Evolutionary conservation across 1,139 yeast species (phyloP), one percentile per base, ranked within the genome.

Genomic region (Kodamaea fungicola): DNA sequence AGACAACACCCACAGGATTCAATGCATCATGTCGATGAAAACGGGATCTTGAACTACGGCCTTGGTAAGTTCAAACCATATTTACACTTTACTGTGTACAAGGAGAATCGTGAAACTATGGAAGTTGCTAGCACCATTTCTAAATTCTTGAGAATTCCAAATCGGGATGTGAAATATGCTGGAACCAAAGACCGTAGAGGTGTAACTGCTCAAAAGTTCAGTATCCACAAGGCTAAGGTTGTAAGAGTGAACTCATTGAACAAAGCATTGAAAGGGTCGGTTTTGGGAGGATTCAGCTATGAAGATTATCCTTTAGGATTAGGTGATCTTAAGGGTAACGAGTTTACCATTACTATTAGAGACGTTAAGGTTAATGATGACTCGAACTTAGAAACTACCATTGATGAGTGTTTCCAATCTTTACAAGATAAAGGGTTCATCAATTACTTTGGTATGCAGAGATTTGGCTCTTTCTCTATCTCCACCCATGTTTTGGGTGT

Each of bases 161-260:
- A 83, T 6, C 84, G 82, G 49, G 59, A 69, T 27, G 72, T 92
- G 28, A 73, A 85, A 38, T 89, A 82, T 59, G 95, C 97, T 0
- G 99, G 99, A 13, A 94, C 98, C 4, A 92, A 92, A 54, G 99
- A 92, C 59, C 78, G 97, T 52, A 78, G 99, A 55, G 99, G 95
- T 38, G 92, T 87, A 19, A 94, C 99, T 1, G 88, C 89, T 39
- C 99, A 92, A 61, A 76, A 79, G 44, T 76, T 86, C 42, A 80
- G 90, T 30, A 68, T 90, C 40, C 76, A 80, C 36, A 78, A 78
- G 44, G 80, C 88, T 39, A 78, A 80, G 44, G 84, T 84, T n/a
- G 89, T 82, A 29, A 71, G 98, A 51, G 77, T 90, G 6, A 81
- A 80, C 42, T 77, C 85, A 3, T 70, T 92, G 45, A 90, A 90